Base-by-base conservation (phyloP, 2,329 filamentous ascomycete genomes). In the Dothidotthia symphoricarpi region DNA sequence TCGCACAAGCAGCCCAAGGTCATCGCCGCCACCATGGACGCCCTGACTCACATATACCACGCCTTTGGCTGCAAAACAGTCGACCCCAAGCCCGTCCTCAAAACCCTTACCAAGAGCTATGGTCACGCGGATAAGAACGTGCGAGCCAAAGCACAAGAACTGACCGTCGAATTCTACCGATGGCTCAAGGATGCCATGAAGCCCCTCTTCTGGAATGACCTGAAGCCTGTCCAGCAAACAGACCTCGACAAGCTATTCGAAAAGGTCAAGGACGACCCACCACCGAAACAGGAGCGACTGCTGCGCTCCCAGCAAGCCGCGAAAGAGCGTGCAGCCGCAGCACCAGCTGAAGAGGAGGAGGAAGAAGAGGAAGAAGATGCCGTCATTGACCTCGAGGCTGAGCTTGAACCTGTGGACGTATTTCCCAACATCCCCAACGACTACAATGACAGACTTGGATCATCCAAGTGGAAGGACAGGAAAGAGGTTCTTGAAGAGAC, bases 141-240 rank as follows among this genome's bases (percentile, higher is more conserved):
- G 12, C 85, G 93, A 68, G 89, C 90, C 3, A 93, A 96, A 66
- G 89, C 90, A 17, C 93, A 93, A 31, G 89, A 85, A 54, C 74
- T 98, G 40, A 86, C 91, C 0, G 88, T 96, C 31, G 94, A 98
- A 63, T 80, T 98, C 41, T 98, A 98, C 69, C 78, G 93, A 68
- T 98, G 94, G 93, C 75, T 98, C 24, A 86, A 91, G 52, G 93
- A 98, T 49, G 91, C 91, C 9, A 96, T 98, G 83, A 98, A 98
- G 66, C 88, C 91, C 25, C 85, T 97, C 69, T 97, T 98, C 66
- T 98, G 93, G 90, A 82, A 79, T 29, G 93, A 98, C 42, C 69
- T 98, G 45, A 98, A 98, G 66, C 86, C 91, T 1, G 91, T 95
- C 0, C 93, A 98, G 63, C 93, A 98, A 66, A 82, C 84, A 45